These are phyloP conservation scores for Thelonectria discophora DNA, from an alignment of 2,329 filamentous ascomycete genomes.

Conservation along the genomic window DNA sequence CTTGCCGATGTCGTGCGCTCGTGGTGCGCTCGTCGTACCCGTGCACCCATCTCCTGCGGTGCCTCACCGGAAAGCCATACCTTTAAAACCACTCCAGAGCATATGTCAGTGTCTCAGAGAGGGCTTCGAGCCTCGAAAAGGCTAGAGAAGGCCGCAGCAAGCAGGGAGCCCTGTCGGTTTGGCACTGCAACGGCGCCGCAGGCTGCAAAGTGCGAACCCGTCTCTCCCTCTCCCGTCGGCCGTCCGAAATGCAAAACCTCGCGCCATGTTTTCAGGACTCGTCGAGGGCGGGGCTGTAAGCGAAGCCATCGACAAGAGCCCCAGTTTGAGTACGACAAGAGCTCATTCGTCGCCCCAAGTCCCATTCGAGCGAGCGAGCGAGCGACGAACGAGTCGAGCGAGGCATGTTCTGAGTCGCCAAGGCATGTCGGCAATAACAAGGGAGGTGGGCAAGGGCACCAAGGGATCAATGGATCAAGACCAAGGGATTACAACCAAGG, in stretches of 20 bases:
- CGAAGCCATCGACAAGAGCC: constrained; percentile 9
- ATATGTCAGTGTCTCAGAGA: background rate
- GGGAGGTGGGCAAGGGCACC: no score
- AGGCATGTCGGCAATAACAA: background rate
- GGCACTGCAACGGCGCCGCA: constrained; percentile 10
- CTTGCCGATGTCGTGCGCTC: background rate
- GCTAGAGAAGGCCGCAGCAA: constrained; percentile 6
- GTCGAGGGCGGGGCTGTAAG: constrained; percentile 14
- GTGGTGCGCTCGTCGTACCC: background rate
- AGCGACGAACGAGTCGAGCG: background rate
- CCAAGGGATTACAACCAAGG: no score
- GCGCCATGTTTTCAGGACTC: constrained; percentile 17
- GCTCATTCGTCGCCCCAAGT: background rate
- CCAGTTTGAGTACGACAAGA: constrained; percentile 8
- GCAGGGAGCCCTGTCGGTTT: constrained; percentile 14
- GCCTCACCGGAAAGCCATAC: constrained; percentile 17
- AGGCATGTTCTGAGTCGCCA: background rate
- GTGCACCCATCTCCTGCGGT: background rate
- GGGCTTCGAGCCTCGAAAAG: background rate
- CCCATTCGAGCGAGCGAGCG: background rate
- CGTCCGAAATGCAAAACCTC: constrained; percentile 11
- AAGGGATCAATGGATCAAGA: no score
- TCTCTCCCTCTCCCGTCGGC: constrained; percentile 9
- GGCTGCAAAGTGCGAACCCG: constrained; percentile 1
- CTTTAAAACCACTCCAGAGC: constrained; percentile 5